Base-by-base conservation (phyloP, 1,284 basidiomycete species). In the Cutaneotrichosporon sp. region DNA sequence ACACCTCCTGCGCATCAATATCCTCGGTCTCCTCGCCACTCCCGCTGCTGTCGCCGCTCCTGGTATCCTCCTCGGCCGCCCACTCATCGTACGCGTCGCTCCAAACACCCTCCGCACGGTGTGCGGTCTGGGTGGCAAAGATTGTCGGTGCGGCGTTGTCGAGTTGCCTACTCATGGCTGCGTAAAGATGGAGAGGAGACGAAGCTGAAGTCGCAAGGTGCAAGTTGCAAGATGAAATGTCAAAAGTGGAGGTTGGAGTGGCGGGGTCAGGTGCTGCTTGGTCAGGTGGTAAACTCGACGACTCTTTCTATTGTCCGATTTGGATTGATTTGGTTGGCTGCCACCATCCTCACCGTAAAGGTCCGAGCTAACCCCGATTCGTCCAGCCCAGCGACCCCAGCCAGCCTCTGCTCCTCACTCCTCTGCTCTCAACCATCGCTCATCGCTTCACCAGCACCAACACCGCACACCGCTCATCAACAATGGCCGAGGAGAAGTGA, bases 1-100 rank as follows among this genome's bases (percentile, higher is more conserved):
- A 82, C 5, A 82, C 76, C 63, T 82, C 80, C 45, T 80, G 76
- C 39, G 77, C 74, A 64, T 81, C 80, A 52, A 82, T 81, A 32
- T 81, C 80, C 57, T 87, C 85, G 2, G 76, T 49, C 24, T 65
- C 63, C 10, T 59, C 57, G 12, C 46, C 45, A 22, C 43, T 29
- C 32, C 31, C n/a, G n/a, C n/a, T n/a, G n/a, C n/a, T 16, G 19
- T 12, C 20, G 14, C 20, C 35, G 16, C 45, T 27, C 26, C n/a
- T 19, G 12, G 19, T 45, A 20, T 47, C 49, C 19, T 43, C 17
- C 14, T 20, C 29, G 17, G 29, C 45, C 14, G 33, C 46, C 4
- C 37, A 24, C 22, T 19, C 45, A 20, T 31, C 47, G 34, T 46
- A 59, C 14, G 43, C 48, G 33, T 59, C 57, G 9, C 53, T 51